Conservation (phyloP, 768 basidiomycete genomes). For the Phylloporus scabripes region DNA sequence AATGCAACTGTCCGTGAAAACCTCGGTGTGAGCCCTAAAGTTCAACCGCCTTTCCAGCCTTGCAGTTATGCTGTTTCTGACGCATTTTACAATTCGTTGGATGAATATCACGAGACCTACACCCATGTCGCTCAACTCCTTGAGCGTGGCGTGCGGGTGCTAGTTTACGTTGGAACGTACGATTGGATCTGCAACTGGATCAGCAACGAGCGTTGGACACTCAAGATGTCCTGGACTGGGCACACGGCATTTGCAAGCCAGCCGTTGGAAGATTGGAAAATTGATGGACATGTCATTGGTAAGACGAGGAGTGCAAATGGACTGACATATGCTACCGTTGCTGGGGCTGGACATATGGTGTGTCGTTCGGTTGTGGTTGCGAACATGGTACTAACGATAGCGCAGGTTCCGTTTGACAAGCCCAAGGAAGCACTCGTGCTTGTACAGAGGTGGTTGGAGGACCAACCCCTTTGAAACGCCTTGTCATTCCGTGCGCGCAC, state of each 20-base stretch:
- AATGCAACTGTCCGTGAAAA: slow-evolving; percentile 29
- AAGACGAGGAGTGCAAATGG: slow-evolving; percentile 50
- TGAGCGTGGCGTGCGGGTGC: slow-evolving; percentile 67
- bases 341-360: slow-evolving; percentile 72
- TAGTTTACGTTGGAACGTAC: slow-evolving; percentile 71
- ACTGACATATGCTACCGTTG: slow-evolving; percentile 57
- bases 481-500: not conserved
- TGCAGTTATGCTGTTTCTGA: slow-evolving; percentile 29
- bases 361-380: slow-evolving; percentile 3
- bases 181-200: slow-evolving; percentile 82
- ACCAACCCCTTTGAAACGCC: slow-evolving; percentile 8
- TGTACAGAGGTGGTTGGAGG: slow-evolving; percentile 41
- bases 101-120: slow-evolving; percentile 30
- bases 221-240: slow-evolving; percentile 69
- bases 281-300: slow-evolving; percentile 42
- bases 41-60: too few species aligned
- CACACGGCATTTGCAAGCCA: slow-evolving; percentile 42
- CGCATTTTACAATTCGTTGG: slow-evolving; percentile 45
- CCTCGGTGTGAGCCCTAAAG: too few species aligned
- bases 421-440: slow-evolving; percentile 46
- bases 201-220: slow-evolving; percentile 72
- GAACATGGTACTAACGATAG: not conserved
- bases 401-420: slow-evolving; percentile 53
- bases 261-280: slow-evolving; percentile 54
- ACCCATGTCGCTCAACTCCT: slow-evolving; percentile 47